phyloP scores from a whole-genome alignment of 139 green algal genomes.

The Chlorella sp. region DNA sequence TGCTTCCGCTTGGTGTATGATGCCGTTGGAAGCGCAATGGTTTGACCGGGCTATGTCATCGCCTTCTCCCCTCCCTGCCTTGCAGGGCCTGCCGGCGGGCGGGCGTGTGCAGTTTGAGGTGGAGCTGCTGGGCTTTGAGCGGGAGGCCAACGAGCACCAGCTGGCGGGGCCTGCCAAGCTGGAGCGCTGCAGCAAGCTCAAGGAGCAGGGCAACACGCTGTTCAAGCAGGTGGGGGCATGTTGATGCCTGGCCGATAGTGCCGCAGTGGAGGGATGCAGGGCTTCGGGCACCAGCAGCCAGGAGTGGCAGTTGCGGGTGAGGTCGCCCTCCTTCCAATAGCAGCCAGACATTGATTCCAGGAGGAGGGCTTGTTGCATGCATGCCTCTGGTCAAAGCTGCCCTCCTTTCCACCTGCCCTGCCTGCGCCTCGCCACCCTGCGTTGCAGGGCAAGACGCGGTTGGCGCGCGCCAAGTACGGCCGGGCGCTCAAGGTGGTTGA shows the following conservation, averaged over 20 bases:
- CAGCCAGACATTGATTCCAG: no score
- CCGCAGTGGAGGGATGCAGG: not conserved
- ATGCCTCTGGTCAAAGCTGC: no score
- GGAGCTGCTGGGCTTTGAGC: constrained; percentile 76
- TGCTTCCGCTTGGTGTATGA: no score
- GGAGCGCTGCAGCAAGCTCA: constrained; percentile 52
- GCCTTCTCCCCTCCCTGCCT: not conserved
- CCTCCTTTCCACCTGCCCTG: not conserved
- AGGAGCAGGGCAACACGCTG: constrained; percentile 74
- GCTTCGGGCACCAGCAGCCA: no score
- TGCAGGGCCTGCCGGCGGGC: constrained; percentile 15
- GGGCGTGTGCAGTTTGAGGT: constrained; percentile 73
- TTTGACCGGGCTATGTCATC: no score
- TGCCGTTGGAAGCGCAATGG: no score
- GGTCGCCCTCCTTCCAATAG: no score
- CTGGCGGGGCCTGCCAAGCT: constrained; percentile 60
- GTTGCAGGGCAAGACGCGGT: constrained; percentile 16
- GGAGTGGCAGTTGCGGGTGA: no score
- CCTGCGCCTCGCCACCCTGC: not conserved
- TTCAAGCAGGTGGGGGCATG: constrained; percentile 54
- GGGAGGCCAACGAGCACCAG: constrained; percentile 58
- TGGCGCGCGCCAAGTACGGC: constrained; percentile 44
- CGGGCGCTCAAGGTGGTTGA: constrained; percentile 44
- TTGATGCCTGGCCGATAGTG: no score
- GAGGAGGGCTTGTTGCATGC: no score